These are phyloP conservation scores for Pseudogymnoascus sp. DNA, from an alignment of 2,329 filamentous ascomycete species.

Conservation along the genomic window DNA sequence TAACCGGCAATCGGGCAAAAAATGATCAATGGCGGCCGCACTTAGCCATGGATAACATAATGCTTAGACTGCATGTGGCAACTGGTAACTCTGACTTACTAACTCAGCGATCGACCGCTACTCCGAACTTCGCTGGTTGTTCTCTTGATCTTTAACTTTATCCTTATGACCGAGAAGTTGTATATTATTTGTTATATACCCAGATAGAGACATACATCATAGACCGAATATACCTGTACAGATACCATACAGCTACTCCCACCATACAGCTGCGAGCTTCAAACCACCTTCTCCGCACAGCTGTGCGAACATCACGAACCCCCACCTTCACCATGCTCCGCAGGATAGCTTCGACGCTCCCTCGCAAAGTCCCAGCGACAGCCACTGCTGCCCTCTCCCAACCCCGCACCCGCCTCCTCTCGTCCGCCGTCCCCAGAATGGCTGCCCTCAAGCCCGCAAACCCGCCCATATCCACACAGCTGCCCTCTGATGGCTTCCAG, in stretches of 20 bases:
- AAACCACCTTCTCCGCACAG: background rate
- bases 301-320: background rate
- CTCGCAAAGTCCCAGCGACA: conserved; percentile 20
- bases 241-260: background rate
- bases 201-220: background rate
- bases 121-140: background rate
- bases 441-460: conserved; percentile 20
- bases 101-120: background rate
- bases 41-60: background rate
- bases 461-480: conserved; percentile 23
- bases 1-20: background rate
- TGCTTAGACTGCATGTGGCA: background rate
- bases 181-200: background rate
- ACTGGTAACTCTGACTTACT: background rate
- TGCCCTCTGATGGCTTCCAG: conserved; percentile 69
- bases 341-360: conserved; percentile 22
- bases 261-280: background rate
- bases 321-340: conserved; percentile 25
- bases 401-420: conserved; percentile 17
- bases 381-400: conserved; percentile 15
- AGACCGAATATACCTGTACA: background rate
- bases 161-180: background rate
- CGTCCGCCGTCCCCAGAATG: conserved; percentile 23
- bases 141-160: background rate
- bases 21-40: background rate